phyloP scores from a whole-genome alignment of 495 filamentous ascomycete species.

The Trichoderma parareesei region DNA sequence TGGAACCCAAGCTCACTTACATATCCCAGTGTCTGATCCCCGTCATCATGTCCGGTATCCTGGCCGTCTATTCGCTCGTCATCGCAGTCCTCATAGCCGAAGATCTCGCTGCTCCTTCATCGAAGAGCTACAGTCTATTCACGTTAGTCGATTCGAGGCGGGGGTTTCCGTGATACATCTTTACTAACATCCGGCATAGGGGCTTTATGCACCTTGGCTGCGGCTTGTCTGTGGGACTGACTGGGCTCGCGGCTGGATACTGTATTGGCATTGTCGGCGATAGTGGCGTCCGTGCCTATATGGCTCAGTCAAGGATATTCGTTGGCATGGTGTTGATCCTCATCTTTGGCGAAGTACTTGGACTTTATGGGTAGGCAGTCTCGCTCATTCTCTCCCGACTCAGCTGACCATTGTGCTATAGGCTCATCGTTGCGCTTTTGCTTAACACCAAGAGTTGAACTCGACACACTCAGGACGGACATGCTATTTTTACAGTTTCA shows the following conservation, averaged over 20 bases:
- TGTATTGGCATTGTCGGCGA: conserved; percentile 94
- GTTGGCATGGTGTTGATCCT: conserved; percentile 98
- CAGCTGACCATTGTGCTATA: conserved; percentile 17
- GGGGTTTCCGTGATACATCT: neutral
- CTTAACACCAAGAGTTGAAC: conserved; percentile 42
- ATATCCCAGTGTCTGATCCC: conserved; percentile 70
- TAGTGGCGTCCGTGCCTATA: conserved; percentile 84
- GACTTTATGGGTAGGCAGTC: conserved; percentile 79
- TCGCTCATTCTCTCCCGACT: neutral
- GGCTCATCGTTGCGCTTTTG: conserved; percentile 43
- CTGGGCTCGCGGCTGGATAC: conserved; percentile 93
- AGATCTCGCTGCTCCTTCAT: conserved; percentile 60
- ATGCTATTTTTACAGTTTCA: neutral
- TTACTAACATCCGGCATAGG: conserved; percentile 32
- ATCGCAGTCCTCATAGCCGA: conserved; percentile 90
- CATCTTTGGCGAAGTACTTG: conserved; percentile 96
- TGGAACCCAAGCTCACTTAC: neutral
- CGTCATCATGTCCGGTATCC: conserved; percentile 99
- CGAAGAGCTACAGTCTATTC: conserved; percentile 68
- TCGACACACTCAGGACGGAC: neutral
- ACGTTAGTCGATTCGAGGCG: conserved; percentile 38
- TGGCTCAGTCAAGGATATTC: conserved; percentile 91
- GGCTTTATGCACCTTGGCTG: conserved; percentile 90
- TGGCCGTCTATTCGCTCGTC: conserved; percentile 95
- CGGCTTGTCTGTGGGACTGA: conserved; percentile 84